phyloP scores from a whole-genome alignment of 2,329 filamentous ascomycete species.

The Aureobasidium sp. region DNA sequence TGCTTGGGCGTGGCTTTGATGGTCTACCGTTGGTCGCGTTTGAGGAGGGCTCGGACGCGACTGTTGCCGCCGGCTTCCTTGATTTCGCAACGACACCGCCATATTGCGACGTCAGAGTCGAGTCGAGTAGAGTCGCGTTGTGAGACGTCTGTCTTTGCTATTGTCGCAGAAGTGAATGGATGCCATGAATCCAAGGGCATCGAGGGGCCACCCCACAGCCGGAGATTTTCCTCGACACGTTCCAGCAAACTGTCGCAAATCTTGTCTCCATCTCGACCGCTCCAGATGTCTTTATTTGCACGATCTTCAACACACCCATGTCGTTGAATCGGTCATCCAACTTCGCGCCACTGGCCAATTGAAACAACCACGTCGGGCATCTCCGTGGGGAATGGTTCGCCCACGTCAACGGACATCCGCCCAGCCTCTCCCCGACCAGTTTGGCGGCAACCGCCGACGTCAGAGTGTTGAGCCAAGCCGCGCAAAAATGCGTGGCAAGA shows the following conservation, averaged over 20 bases:
- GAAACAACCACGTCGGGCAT: background rate
- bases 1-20: background rate
- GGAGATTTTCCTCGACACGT: background rate
- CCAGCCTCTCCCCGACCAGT: background rate
- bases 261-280: background rate
- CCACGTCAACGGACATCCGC: background rate
- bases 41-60: background rate
- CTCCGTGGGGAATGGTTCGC: background rate
- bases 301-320: background rate
- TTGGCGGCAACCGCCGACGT: slow-evolving; percentile 6
- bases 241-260: background rate
- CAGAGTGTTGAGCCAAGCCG: slow-evolving; percentile 1
- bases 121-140: background rate
- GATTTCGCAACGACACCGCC: background rate
- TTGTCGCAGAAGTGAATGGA: background rate
- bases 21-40: background rate
- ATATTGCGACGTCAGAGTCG: background rate
- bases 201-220: background rate
- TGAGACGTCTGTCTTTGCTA: background rate
- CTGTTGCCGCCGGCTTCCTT: background rate
- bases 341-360: background rate
- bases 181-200: background rate
- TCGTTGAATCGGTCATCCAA: background rate
- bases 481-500: background rate
- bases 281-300: background rate